Base-by-base conservation (phyloP, 2,329 filamentous ascomycete genomes). In the Monosporascus ibericus region DNA sequence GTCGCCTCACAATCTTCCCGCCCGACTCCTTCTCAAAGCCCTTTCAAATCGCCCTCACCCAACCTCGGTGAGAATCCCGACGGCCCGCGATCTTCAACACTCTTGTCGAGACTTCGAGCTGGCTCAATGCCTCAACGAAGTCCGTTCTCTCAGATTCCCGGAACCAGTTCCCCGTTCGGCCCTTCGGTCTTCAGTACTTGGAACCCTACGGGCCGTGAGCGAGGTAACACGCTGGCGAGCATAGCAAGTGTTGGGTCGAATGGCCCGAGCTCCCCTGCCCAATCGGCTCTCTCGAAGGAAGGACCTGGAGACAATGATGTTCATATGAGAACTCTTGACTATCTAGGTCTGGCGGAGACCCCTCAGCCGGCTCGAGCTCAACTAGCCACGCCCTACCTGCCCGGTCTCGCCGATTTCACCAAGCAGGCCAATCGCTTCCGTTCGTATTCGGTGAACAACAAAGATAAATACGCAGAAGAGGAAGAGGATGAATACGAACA, bases 381-480 rank as follows among this genome's bases (percentile, higher is more conserved):
- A 57, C 75, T 95, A 56, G 85, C 85, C 42, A 85, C 88, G 8
- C 86, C 88, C 2, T 87, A 90, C 58, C 77, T 92, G 36, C 85
- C 87, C 44, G 88, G 88, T 64, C 75, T 92, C 55, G 85, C 86
- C 56, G 86, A 89, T 66, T 81, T 90, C 59, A 87, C 86, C 58
- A 88, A 83, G 66, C 88, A 88, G 62, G 80, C 86, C 44, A 97
- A 88, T 68, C 85, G 94, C 49, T 95, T 97, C 77, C 85, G 94
- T 47, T 99, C 94, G 2, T 97, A 96, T 70, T 99, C 94, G 1
- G 94, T 99, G 59, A 99, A 99, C 70, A 95, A 95, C 52, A 96
- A 95, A 71, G 92, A 97, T 68, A 95, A 94, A 69, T 97, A 97
- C 63, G 92, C 88, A 2, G 90, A 95, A 62, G 87, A 90, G 47